Conservation (phyloP, 1,284 basidiomycete genomes). For the Moniliophthora roreri region DNA sequence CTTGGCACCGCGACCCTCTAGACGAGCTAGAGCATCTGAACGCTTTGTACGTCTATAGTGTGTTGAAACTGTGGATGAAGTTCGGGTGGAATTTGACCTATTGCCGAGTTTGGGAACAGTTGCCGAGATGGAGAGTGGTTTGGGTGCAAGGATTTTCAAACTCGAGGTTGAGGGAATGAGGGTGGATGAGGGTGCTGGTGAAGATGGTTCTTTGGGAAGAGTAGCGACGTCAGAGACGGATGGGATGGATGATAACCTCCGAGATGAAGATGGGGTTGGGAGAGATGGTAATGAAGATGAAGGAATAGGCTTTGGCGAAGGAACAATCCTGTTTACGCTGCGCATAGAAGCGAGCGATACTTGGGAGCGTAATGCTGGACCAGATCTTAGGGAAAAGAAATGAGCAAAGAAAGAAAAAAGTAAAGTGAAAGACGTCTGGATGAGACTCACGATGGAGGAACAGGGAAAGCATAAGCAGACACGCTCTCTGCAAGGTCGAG, state of each 20-base stretch:
- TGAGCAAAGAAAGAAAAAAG: not conserved
- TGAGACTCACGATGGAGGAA: too few relatives aligned
- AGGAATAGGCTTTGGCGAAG: slow-evolving; percentile 38
- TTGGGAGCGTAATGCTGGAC: too few relatives aligned
- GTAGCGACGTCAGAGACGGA: too few relatives aligned
- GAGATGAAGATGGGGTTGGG: slow-evolving; percentile 14
- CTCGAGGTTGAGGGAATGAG: too few relatives aligned
- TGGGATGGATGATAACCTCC: too few relatives aligned
- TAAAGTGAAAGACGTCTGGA: too few relatives aligned
- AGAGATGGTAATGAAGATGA: slow-evolving; percentile 36
- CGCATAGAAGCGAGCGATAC: too few relatives aligned
- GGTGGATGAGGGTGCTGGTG: too few relatives aligned
- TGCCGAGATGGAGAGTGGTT: slow-evolving; percentile 39
- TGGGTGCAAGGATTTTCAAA: slow-evolving; percentile 15
- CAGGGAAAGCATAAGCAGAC: too few relatives aligned
- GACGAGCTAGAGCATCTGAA: slow-evolving; percentile 56
- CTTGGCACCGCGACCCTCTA: slow-evolving; percentile 50
- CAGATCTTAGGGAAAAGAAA: not conserved
- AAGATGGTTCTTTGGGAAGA: too few relatives aligned
- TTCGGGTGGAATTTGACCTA: slow-evolving; percentile 6
- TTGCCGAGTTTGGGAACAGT: slow-evolving; percentile 23
- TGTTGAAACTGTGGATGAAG: slow-evolving; percentile 38
- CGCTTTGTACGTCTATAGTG: slow-evolving; percentile 35
- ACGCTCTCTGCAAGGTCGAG: not conserved
- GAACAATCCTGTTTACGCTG: slow-evolving; percentile 24